These are phyloP conservation scores for Eragrostis curvula DNA, from an alignment of 176 grass and related monocot genomes.

Conservation along the genomic window DNA sequence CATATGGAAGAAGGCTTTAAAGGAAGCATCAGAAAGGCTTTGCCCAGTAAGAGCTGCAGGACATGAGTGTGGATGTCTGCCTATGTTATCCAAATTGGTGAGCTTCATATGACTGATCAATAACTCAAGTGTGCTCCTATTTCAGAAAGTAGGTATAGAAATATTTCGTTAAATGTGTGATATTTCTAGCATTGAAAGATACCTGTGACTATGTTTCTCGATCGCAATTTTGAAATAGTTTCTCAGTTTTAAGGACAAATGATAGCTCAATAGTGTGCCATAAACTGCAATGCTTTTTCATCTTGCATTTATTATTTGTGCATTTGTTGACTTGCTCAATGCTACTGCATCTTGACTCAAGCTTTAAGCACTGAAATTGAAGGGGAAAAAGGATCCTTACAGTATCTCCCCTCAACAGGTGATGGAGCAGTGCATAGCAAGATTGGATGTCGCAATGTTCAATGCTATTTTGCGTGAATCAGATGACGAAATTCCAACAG, in stretches of 20 bases:
- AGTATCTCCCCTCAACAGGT: constrained; percentile 56
- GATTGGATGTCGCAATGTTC: constrained; percentile 97
- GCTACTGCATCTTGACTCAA: constrained; percentile 12
- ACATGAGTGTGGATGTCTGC: constrained; percentile 95
- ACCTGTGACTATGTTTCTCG: neutral
- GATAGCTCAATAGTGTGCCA: neutral
- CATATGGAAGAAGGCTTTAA: constrained; percentile 96
- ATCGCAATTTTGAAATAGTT: neutral
- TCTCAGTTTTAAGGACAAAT: constrained; percentile 20
- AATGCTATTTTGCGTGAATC: constrained; percentile 96
- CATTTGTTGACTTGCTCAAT: constrained; percentile 14
- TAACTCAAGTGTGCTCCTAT: constrained; percentile 7
- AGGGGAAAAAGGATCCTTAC: constrained; percentile 12
- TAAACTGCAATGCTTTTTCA: neutral
- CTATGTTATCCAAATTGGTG: constrained; percentile 78
- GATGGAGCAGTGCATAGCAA: constrained; percentile 92
- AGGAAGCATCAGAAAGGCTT: constrained; percentile 83
- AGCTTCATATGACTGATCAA: constrained; percentile 35
- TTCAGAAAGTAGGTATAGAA: constrained; percentile 28
- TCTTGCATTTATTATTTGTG: neutral
- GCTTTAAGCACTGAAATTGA: neutral
- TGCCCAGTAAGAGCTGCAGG: constrained; percentile 80
- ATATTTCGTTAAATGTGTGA: constrained; percentile 1
- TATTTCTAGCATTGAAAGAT: neutral
- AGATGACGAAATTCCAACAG: constrained; percentile 84